Base-by-base conservation (phyloP, 306 rosid species). In the Dicorynia guianensis region DNA sequence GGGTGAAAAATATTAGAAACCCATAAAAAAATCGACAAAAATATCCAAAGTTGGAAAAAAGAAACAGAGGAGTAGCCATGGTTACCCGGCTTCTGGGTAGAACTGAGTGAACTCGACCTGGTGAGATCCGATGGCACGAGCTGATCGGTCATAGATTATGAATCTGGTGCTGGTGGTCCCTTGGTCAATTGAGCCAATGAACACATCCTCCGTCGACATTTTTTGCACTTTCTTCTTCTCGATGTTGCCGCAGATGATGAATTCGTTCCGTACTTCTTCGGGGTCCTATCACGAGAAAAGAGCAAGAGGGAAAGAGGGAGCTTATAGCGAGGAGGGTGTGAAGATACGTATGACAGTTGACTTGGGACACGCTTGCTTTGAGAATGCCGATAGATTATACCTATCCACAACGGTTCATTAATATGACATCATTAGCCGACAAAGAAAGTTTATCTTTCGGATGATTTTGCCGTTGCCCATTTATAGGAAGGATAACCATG, bases 41-140 rank as follows among this genome's bases (percentile, higher is more conserved):
- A 84, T 10, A 69, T 0, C 34, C 9, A 47, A 11, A 35, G 33
- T 8, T 19, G 50, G 64, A 18, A 36, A n/a, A 34, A 8, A 78
- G 56, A 59, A 8, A 53, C 17, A 52, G 30, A n/a, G 49, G 34
- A 49, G 10, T 9, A 36, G 11, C 33, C 36, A 8, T 17, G 12
- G 19, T 66, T 79, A 93, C 93, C 97, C 97, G n/a, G 97, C 91
- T 73, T 92, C 19, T 0, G 97, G 97, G 54, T 89, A 90, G 72
- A 87, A 78, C 70, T 95, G 98, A 59, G 95, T 92, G 91, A 95
- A 92, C 81, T 95, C 98, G 47, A 89, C 91, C 71, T 95, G 97
- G 79, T 95, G 95, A 67, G 89, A 83, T 70, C 92, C 96, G 25
- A 95, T 39, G 0, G 79, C 5, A 6, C 65, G 82, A 64, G 92